These are phyloP conservation scores for Saccharomycopsis synnaedendra DNA, from an alignment of 805 yeast species.

Conservation along the genomic window DNA sequence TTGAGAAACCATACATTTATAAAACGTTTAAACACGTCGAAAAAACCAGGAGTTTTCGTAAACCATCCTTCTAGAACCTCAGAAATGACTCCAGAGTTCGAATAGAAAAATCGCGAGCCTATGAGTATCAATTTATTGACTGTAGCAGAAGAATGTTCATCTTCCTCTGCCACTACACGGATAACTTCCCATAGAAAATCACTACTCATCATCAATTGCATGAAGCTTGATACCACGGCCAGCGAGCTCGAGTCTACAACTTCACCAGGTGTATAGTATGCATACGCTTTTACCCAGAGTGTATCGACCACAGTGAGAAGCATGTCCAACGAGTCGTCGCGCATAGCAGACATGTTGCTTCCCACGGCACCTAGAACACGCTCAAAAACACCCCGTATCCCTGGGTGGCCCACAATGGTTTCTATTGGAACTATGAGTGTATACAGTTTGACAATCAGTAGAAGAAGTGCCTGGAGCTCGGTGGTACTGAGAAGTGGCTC, in stretches of 20 bases:
- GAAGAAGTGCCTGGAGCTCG: constrained; percentile 54
- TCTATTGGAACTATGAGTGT: constrained; percentile 34
- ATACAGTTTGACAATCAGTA: constrained; percentile 56
- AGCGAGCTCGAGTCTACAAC: constrained; percentile 17
- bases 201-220: constrained; percentile 20
- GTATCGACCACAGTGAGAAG: constrained; percentile 45
- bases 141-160: constrained; percentile 23
- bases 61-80: not conserved
- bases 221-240: constrained; percentile 17
- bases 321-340: constrained; percentile 58
- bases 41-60: not conserved
- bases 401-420: constrained; percentile 25
- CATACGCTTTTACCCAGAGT: constrained; percentile 27
- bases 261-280: constrained; percentile 19
- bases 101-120: constrained; percentile 8
- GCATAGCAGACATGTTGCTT: constrained; percentile 43
- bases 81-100: not conserved
- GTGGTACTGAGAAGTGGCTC: constrained; percentile 59
- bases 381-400: constrained; percentile 23
- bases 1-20: constrained; percentile 9
- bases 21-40: constrained; percentile 1
- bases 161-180: constrained; percentile 22
- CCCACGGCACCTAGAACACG: constrained; percentile 39
- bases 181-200: constrained; percentile 21
- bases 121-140: constrained; percentile 17